Percentiles rank a stretch among this genome's conserved stretches.
Evolutionary conservation across 2,329 filamentous ascomycete genomes (phyloP).

Genomic region (Ophiognomonia clavigignenti-juglandacearum): DNA sequence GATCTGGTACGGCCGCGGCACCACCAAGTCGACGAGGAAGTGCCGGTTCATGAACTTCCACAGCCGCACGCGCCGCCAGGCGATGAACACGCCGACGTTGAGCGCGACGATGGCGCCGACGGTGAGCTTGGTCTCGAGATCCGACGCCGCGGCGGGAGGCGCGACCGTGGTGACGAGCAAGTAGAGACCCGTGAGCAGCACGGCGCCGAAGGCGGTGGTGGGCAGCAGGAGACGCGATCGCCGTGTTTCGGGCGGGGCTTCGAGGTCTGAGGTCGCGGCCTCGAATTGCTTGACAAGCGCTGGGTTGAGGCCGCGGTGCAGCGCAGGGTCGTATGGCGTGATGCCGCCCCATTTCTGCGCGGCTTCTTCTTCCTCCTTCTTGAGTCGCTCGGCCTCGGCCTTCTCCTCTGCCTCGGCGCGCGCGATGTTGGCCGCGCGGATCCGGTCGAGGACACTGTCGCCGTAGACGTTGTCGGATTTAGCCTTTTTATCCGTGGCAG

Average conservation of each 20-base stretch:
- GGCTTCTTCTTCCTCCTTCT: conserved; percentile 36
- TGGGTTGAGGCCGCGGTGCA: conserved; percentile 20
- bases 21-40: conserved; percentile 60
- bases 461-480: conserved; percentile 45
- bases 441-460: conserved; percentile 49
- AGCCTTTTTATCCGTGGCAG: conserved; percentile 29
- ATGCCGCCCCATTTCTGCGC: conserved; percentile 35
- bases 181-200: conserved; percentile 38
- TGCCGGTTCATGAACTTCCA: conserved; percentile 66
- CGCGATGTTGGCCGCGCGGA: conserved; percentile 49
- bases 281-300: conserved; percentile 37
- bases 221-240: conserved; percentile 52
- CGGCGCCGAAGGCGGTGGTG: conserved; percentile 41
- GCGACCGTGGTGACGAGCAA: conserved; percentile 32
- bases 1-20: conserved; percentile 57
- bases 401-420: conserved; percentile 43
- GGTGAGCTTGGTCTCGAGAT: conserved; percentile 57
- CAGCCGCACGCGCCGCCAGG: conserved; percentile 60
- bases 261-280: conserved; percentile 44
- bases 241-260: conserved; percentile 47
- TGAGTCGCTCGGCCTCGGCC: conserved; percentile 34
- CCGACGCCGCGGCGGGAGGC: background rate
- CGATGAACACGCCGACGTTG: conserved; percentile 52
- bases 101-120: conserved; percentile 55
- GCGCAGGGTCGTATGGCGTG: conserved; percentile 23